Evolutionary conservation across 2,329 filamentous ascomycete genomes (phyloP).

Genomic region (Penicillium sp.): DNA sequence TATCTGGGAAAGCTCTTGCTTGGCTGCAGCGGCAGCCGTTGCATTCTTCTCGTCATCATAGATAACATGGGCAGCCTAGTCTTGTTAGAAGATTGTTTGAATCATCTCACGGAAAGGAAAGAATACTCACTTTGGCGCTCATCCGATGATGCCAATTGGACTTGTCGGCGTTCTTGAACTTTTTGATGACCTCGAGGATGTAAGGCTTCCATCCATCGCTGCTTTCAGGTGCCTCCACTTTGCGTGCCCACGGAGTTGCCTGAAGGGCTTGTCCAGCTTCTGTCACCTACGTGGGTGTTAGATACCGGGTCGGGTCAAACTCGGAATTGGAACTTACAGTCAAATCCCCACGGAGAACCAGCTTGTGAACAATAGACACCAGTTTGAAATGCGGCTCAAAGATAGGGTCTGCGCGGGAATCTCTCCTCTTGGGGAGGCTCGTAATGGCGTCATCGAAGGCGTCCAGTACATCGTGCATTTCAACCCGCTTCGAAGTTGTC

Average conservation of each 20-base stretch:
- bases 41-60: slow-evolving; percentile 58
- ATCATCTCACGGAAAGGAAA: not conserved
- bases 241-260: slow-evolving; percentile 58
- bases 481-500: slow-evolving; percentile 37
- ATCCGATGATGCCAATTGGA: slow-evolving; percentile 95
- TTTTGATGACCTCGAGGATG: slow-evolving; percentile 60
- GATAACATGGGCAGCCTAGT: slow-evolving; percentile 59
- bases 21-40: slow-evolving; percentile 62
- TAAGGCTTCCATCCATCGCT: slow-evolving; percentile 61
- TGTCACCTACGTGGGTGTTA: slow-evolving; percentile 40
- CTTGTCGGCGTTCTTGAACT: slow-evolving; percentile 72
- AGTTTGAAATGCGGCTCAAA: slow-evolving; percentile 94
- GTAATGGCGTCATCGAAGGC: slow-evolving; percentile 62
- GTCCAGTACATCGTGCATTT: slow-evolving; percentile 55
- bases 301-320: slow-evolving; percentile 14
- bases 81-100: slow-evolving; percentile 15
- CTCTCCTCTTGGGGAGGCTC: slow-evolving; percentile 60
- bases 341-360: slow-evolving; percentile 60
- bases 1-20: slow-evolving; percentile 79
- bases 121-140: slow-evolving; percentile 67
- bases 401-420: slow-evolving; percentile 69
- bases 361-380: slow-evolving; percentile 76
- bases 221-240: slow-evolving; percentile 51
- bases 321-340: slow-evolving; percentile 35
- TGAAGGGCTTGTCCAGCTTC: slow-evolving; percentile 54